Evolutionary conservation across 2,329 filamentous ascomycete species (phyloP).

Genomic region (Talaromyces sp.): DNA sequence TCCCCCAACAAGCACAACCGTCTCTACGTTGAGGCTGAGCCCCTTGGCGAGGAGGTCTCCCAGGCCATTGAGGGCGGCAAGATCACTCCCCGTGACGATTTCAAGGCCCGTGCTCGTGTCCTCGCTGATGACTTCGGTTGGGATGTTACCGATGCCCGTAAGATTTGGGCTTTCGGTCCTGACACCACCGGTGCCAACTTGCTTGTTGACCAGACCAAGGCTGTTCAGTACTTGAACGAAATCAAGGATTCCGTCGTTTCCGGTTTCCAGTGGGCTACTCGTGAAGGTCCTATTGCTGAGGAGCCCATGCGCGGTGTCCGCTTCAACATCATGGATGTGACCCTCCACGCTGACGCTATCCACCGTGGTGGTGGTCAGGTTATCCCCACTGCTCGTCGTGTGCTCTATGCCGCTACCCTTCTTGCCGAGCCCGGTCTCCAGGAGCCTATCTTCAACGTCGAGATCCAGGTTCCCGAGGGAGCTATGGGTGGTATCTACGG

Average conservation of each 20-base stretch:
- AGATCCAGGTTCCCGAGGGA: constrained; percentile 97
- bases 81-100: constrained; percentile 93
- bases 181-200: constrained; percentile 98
- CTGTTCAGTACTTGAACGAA: constrained; percentile 99
- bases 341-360: constrained; percentile 98
- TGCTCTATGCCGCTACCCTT: constrained; percentile 88
- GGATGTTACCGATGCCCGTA: constrained; percentile 99
- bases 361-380: constrained; percentile 99
- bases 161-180: constrained; percentile 99
- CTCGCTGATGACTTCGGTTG: constrained; percentile 96
- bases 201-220: constrained; percentile 99
- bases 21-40: constrained; percentile 92
- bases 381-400: constrained; percentile 96
- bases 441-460: constrained; percentile 97
- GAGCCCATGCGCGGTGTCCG: constrained; percentile 96
- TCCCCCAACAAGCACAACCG: constrained; percentile 99
- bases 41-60: constrained; percentile 86
- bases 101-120: constrained; percentile 96
- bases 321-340: constrained; percentile 99
- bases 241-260: constrained; percentile 99
- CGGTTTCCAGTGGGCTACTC: constrained; percentile 99
- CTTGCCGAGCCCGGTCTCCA: constrained; percentile 87
- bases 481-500: constrained; percentile 99
- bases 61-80: constrained; percentile 87
- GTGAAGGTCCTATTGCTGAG: constrained; percentile 95